phyloP scores from a whole-genome alignment of 2,329 filamentous ascomycete species.

The Tolypocladium sp. region DNA sequence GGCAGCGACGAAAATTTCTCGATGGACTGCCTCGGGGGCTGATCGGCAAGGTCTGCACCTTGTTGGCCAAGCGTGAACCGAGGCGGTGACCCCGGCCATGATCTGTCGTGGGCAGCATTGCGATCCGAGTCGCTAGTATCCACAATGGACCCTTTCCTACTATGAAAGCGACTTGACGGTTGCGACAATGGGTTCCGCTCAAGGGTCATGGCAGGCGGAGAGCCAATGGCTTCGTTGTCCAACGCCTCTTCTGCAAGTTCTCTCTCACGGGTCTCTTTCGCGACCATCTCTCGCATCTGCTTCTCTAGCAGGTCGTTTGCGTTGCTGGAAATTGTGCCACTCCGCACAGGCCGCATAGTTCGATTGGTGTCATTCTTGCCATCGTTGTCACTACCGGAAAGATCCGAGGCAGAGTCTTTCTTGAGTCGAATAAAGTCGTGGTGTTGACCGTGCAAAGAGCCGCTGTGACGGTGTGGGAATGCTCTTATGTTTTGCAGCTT shows the following conservation, averaged over 20 bases:
- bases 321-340: conserved; percentile 38
- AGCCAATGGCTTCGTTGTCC: conserved; percentile 15
- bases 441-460: conserved; percentile 35
- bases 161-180: conserved; percentile 19
- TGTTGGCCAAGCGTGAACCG: conserved; percentile 22
- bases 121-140: conserved; percentile 32
- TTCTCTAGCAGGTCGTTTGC: conserved; percentile 46
- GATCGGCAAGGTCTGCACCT: conserved; percentile 38
- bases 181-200: conserved; percentile 18
- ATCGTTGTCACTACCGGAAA: conserved; percentile 49
- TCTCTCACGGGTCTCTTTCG: conserved; percentile 38
- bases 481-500: conserved; percentile 48
- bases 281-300: conserved; percentile 53
- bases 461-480: conserved; percentile 44
- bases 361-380: conserved; percentile 20
- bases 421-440: conserved; percentile 44
- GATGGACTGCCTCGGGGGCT: conserved; percentile 25
- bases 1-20: conserved; percentile 37
- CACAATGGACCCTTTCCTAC: conserved; percentile 25
- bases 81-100: conserved; percentile 11
- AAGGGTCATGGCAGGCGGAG: conserved; percentile 21
- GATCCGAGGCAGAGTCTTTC: conserved; percentile 45
- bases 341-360: conserved; percentile 22
- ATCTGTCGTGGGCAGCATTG: conserved; percentile 12
- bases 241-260: conserved; percentile 23